A percentile compares a stretch with the other conserved stretches of the same genome.
These are phyloP conservation scores for Claviceps purpurea DNA, from an alignment of 2,329 filamentous ascomycete species.

Conservation along the genomic window DNA sequence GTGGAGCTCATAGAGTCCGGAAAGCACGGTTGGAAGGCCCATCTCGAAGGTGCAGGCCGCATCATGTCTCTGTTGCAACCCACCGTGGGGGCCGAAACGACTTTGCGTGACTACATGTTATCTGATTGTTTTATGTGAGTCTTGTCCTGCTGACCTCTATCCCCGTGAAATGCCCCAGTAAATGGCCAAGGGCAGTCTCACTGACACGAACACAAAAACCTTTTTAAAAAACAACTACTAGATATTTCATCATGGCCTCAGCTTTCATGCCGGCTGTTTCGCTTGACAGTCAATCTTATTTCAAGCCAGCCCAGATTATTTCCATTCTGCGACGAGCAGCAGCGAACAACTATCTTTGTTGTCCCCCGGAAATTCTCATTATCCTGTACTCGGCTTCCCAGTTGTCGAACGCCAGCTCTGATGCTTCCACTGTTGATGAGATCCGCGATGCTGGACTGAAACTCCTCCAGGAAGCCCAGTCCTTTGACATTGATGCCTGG, in stretches of 20 bases:
- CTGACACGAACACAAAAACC: slow-evolving; percentile 7
- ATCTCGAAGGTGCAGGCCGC: slow-evolving; percentile 30
- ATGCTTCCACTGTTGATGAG: slow-evolving; percentile 14
- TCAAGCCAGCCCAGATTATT: slow-evolving; percentile 23
- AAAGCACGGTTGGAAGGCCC: slow-evolving; percentile 32
- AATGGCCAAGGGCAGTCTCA: neutral
- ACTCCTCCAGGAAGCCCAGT: slow-evolving; percentile 24
- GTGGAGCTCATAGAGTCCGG: slow-evolving; percentile 37
- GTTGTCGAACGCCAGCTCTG: slow-evolving; percentile 20
- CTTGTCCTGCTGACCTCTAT: slow-evolving; percentile 6
- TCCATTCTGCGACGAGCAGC: slow-evolving; percentile 26
- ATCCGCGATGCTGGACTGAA: slow-evolving; percentile 17
- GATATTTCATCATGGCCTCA: slow-evolving; percentile 33
- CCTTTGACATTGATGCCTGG: slow-evolving; percentile 28
- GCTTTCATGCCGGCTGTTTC: slow-evolving; percentile 25
- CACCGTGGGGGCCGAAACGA: slow-evolving; percentile 18
- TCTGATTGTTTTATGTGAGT: slow-evolving; percentile 34
- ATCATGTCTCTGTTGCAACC: slow-evolving; percentile 29
- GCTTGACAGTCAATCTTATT: slow-evolving; percentile 17
- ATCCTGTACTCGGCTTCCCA: slow-evolving; percentile 29
- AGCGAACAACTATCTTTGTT: slow-evolving; percentile 33
- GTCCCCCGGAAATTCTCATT: slow-evolving; percentile 29
- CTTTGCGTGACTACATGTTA: slow-evolving; percentile 30
- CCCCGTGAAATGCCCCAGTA: neutral
- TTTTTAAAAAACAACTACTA: slow-evolving; percentile 8